phyloP scores from a whole-genome alignment of 805 yeast species.

The Candida jianshihensis region DNA sequence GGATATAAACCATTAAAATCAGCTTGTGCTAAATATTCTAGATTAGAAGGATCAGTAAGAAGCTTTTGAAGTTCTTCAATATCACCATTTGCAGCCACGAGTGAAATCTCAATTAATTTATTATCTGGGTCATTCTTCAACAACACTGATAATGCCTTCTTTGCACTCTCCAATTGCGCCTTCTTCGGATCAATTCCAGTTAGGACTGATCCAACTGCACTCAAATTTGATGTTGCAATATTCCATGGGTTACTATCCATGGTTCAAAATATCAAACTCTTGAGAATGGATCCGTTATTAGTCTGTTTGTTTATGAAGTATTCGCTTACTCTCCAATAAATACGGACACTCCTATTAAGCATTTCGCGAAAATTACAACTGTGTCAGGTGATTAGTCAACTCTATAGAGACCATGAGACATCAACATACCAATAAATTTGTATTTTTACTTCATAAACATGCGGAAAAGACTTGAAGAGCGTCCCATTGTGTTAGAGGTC shows the following conservation, averaged over 20 bases:
- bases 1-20: conserved; percentile 40
- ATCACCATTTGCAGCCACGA: conserved; percentile 35
- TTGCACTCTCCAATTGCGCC: conserved; percentile 13
- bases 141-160: conserved; percentile 10
- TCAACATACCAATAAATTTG: no score
- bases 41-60: conserved; percentile 23
- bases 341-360: no score
- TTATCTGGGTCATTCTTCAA: conserved; percentile 3
- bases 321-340: no score
- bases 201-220: conserved; percentile 2
- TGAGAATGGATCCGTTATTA: no score
- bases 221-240: background rate
- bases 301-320: no score
- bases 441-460: no score
- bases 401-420: no score
- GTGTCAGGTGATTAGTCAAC: no score
- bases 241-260: conserved; percentile 14
- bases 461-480: no score
- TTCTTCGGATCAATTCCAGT: conserved; percentile 6
- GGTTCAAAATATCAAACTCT: background rate
- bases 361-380: no score
- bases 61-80: conserved; percentile 9
- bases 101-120: conserved; percentile 25
- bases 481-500: no score
- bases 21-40: conserved; percentile 19